Conservation (phyloP, 805 yeast genomes). For the Nakazawaea pomicola region DNA sequence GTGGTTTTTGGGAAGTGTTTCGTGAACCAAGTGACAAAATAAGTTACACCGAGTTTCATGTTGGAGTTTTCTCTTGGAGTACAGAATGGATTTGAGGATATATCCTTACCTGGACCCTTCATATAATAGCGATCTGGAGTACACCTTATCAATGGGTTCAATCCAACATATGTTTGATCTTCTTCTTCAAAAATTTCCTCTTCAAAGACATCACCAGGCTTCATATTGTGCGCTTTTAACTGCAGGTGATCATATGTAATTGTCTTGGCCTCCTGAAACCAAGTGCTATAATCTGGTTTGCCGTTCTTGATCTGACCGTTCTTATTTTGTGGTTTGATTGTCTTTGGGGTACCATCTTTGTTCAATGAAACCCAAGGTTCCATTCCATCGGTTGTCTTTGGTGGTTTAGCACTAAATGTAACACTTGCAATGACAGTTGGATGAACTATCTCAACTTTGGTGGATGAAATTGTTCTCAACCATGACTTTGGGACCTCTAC, state of each 20-base stretch:
- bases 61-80: constrained; percentile 62
- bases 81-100: constrained; percentile 75
- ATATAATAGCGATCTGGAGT: constrained; percentile 70
- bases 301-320: constrained; percentile 65
- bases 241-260: constrained; percentile 52
- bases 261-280: constrained; percentile 68
- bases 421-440: constrained; percentile 64
- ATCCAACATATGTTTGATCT: constrained; percentile 63
- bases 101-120: constrained; percentile 55
- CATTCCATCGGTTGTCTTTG: constrained; percentile 57
- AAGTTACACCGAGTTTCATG: constrained; percentile 55
- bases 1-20: constrained; percentile 53
- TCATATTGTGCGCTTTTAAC: constrained; percentile 70
- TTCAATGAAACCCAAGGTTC: constrained; percentile 80
- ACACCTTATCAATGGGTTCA: constrained; percentile 81
- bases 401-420: constrained; percentile 64
- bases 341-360: constrained; percentile 74
- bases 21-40: constrained; percentile 81
- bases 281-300: constrained; percentile 70
- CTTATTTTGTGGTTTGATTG: constrained; percentile 70
- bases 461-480: constrained; percentile 63
- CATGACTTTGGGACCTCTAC: constrained; percentile 52
- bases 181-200: constrained; percentile 58
- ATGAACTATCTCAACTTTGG: constrained; percentile 51
- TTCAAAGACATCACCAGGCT: constrained; percentile 48